These are phyloP conservation scores for Colletotrichum graminicola DNA, from an alignment of 2,329 filamentous ascomycete genomes.

Conservation along the genomic window DNA sequence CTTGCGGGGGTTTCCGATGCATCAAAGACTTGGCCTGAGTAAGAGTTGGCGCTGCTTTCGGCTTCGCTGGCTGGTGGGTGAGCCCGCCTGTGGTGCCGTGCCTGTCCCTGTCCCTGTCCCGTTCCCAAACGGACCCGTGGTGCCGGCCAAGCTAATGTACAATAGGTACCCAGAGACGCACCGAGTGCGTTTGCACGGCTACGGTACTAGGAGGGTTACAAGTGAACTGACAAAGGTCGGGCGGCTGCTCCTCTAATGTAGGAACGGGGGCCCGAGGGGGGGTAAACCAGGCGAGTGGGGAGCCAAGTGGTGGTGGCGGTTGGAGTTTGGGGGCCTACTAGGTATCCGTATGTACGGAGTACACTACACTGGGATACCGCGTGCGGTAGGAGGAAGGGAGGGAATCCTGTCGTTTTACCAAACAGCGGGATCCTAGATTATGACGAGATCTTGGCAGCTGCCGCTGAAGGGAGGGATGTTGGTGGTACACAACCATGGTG, in stretches of 20 bases:
- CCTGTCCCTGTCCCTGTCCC: slow-evolving; percentile 25
- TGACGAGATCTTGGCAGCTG: slow-evolving; percentile 28
- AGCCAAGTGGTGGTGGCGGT: slow-evolving; percentile 22
- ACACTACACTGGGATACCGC: too few relatives aligned
- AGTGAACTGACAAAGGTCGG: neutral
- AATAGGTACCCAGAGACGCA: neutral
- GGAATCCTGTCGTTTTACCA: slow-evolving; percentile 35
- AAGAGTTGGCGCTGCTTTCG: slow-evolving; percentile 4
- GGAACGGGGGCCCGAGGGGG: slow-evolving; percentile 38
- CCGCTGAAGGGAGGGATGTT: neutral
- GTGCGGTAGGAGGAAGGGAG: neutral
- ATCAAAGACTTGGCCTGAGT: neutral
- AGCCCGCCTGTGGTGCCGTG: slow-evolving; percentile 13
- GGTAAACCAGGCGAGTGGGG: slow-evolving; percentile 12
- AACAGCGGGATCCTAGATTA: slow-evolving; percentile 34
- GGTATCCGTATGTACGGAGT: too few relatives aligned
- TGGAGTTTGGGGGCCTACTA: slow-evolving; percentile 31
- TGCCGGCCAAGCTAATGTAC: slow-evolving; percentile 33
- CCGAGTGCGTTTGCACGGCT: slow-evolving; percentile 6
- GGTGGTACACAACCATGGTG: neutral
- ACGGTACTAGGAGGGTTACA: neutral
- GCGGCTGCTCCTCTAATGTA: slow-evolving; percentile 36
- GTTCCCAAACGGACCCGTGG: slow-evolving; percentile 33
- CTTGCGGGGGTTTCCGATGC: neutral
- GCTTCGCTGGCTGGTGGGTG: slow-evolving; percentile 19